Evolutionary conservation across 257 asterid genomes (phyloP), one percentile per base, ranked within the genome.

Genomic region (Handroanthus guayacan): DNA sequence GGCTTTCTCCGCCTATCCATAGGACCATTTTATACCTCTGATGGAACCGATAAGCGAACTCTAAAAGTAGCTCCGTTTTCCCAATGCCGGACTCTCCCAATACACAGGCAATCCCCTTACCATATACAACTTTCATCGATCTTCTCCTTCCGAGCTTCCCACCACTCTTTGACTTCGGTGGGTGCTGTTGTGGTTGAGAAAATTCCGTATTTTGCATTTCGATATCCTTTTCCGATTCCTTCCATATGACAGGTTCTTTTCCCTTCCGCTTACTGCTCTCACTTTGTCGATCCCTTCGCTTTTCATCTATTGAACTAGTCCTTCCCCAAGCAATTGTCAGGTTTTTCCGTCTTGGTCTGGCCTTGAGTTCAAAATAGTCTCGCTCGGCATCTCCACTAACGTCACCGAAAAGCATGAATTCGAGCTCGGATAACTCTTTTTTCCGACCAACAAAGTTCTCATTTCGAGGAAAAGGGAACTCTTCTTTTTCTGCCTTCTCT

Each of bases 61-160:
- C 97, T 56, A 92, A 82, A 81, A 94, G 90, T 11, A 94, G 88
- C 83, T 94, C 97, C 0, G 99, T 92, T 72, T 94, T 94, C 54
- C 99, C 99, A 34, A 94, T 90, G 11, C 99, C 99, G 0, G 97
- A 84, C 11, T 94, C 99, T 63, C 99, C 99, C 0, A 97, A 88
- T 37, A 94, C 88, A 73, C 96, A 89, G 74, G 97, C 97, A 39
- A 92, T 94, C 62, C 99, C 99, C 85, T 88, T 92, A 0, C 97
- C 97, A 55, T 94, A 92, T 2, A 84, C 89, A 62, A 86, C 86
- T 83, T 90, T 92, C 83, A 71, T 71, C 5, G 95, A 84, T 83
- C 90, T 86, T 71, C 79, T 89, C 89, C 91, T 81, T 25, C 78
- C 83, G 18, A 79, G 85, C 85, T 82, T 92, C 57, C 81, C 84